Conservation (phyloP, 208 protist species). For the Leishmania mexicana region DNA sequence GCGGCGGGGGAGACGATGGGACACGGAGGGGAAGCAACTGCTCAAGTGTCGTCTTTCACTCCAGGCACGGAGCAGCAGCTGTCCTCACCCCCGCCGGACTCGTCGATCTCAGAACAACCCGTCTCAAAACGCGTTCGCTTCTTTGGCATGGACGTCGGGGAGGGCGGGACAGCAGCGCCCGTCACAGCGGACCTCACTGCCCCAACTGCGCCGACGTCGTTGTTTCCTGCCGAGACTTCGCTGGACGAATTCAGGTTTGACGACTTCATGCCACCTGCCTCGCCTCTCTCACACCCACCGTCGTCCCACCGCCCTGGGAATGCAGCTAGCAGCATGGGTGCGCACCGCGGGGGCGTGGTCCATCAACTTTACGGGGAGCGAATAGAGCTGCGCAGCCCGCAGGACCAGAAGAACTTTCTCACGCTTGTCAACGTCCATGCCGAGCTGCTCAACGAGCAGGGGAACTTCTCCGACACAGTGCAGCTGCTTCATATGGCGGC, state of each 20-base stretch:
- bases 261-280: constrained; percentile 19
- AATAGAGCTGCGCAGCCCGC: constrained; percentile 46
- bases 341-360: constrained; percentile 11
- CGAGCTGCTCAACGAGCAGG: constrained; percentile 86
- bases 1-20: background rate
- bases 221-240: background rate
- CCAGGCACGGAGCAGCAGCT: background rate
- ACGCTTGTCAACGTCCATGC: constrained; percentile 89
- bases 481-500: constrained; percentile 69
- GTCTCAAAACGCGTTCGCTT: constrained; percentile 75
- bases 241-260: constrained; percentile 35
- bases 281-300: background rate
- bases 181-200: background rate
- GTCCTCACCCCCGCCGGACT: background rate
- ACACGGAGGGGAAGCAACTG: constrained; percentile 2
- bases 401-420: constrained; percentile 75
- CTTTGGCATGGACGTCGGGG: constrained; percentile 38
- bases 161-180: constrained; percentile 11
- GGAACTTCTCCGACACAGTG: constrained; percentile 78
- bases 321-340: background rate
- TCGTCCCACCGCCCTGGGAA: background rate
- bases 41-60: background rate
- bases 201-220: background rate
- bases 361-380: constrained; percentile 56
- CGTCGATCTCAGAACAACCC: constrained; percentile 7